Conservation (phyloP, 176 grass and related monocot genomes). For the Ensete ventricosum region DNA sequence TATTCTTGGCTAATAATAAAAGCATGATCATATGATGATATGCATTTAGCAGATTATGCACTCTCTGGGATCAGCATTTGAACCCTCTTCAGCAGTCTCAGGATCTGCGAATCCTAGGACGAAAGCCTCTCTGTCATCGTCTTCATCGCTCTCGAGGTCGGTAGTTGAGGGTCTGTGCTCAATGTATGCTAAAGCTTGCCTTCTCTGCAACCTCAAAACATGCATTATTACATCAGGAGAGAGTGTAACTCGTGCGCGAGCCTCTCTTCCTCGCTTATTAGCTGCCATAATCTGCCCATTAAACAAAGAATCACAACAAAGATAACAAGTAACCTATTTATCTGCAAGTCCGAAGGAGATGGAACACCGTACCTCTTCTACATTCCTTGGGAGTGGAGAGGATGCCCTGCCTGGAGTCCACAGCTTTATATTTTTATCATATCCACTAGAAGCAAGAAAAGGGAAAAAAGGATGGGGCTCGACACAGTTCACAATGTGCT, state of each 20-base stretch:
- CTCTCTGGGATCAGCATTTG: conserved; percentile 52
- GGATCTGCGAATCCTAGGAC: conserved; percentile 30
- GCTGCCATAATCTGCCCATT: conserved; percentile 47
- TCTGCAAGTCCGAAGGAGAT: not conserved
- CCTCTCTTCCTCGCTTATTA: conserved; percentile 44
- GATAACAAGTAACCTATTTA: not conserved
- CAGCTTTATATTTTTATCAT: conserved; percentile 55
- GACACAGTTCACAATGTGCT: conserved; percentile 54
- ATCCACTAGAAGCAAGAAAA: conserved; percentile 72
- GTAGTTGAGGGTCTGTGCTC: conserved; percentile 25
- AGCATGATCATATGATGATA: not conserved
- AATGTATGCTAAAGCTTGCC: conserved; percentile 25
- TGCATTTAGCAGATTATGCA: conserved; percentile 27
- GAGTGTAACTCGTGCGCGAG: conserved; percentile 29
- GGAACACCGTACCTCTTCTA: conserved; percentile 37
- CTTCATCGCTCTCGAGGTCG: conserved; percentile 31
- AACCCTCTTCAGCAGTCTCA: conserved; percentile 17
- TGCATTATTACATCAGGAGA: conserved; percentile 60
- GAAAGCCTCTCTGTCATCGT: conserved; percentile 36
- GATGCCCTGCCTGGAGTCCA: conserved; percentile 38
- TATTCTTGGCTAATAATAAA: not conserved
- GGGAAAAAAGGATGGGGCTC: conserved; percentile 63
- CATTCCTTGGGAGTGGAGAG: conserved; percentile 38
- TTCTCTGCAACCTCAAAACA: conserved; percentile 52
- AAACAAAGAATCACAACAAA: not conserved